Evolutionary conservation across 1,139 yeast genomes (phyloP), one percentile per base, ranked within the genome.

Genomic region (Protomyces pachydermus): DNA sequence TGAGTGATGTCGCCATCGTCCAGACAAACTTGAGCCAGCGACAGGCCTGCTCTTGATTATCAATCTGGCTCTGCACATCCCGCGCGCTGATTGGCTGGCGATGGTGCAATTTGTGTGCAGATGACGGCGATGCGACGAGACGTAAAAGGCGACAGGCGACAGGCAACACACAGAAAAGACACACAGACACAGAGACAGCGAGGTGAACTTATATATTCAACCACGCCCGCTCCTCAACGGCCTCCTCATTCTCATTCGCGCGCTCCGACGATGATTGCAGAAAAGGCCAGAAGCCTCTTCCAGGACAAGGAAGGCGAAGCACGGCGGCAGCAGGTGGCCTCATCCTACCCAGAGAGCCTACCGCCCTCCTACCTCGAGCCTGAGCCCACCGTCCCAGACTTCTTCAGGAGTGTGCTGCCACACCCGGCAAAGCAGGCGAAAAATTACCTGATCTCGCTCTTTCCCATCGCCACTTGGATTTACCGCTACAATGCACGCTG

Each of bases 401-500:
- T 45, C 39, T 60, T 60, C 54, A 51, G 46, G 28, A 14, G 46
- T 8, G 34, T 39, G 6, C 46, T 54, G 4, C 58, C 58, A 14
- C 32, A 45, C 9, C 58, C 58, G 3, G 38, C 38, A 9, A 23
- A 28, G 8, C 78, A 76, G 61, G 67, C 77, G 48, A 71, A 71
- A 18, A 65, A 77, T 50, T 91, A 91, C 71, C 65, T 85, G 2
- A 67, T 77, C 20, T 85, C 93, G 1, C 73, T 91, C 53, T 88
- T 91, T 73, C 98, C 97, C 3, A 85, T 91, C 55, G 75, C 83
- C 1, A 77, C 79, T 25, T 91, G 98, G 98, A 84, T 91, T 64
- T 82, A 87, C 67, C 88, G 90, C 72, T 91, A 91, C 76, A 91
- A 91, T 72, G 72, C 79, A 16, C 80, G 81, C 55, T 91, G 97